Percentiles rank a stretch among this genome's conserved stretches.
Conservation (phyloP, 129 eudicot genomes). For the Artemisia tridentata region DNA sequence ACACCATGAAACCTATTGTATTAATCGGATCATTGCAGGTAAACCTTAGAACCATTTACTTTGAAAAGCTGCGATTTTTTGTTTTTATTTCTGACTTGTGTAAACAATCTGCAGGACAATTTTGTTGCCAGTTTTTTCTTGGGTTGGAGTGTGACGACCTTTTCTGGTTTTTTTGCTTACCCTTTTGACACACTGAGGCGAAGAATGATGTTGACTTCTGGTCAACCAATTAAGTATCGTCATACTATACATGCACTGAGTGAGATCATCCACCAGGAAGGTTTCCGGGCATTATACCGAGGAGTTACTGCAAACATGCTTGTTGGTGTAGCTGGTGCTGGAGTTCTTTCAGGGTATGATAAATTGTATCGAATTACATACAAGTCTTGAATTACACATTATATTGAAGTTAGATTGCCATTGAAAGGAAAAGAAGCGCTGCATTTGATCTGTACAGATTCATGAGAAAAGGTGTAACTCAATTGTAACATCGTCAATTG, state of each 20-base stretch:
- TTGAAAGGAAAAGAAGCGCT: not conserved
- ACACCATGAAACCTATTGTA: slow-evolving; percentile 82
- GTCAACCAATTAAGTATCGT: slow-evolving; percentile 72
- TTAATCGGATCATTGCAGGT: slow-evolving; percentile 85
- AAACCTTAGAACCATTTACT: not conserved
- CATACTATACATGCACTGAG: slow-evolving; percentile 61
- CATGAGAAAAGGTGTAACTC: slow-evolving; percentile 11
- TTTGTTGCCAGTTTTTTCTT: slow-evolving; percentile 80
- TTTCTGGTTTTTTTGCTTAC: slow-evolving; percentile 93
- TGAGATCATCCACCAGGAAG: slow-evolving; percentile 81
- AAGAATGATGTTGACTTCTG: slow-evolving; percentile 98
- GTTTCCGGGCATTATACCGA: slow-evolving; percentile 62
- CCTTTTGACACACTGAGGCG: slow-evolving; percentile 94
- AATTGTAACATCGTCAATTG: slow-evolving; percentile 9
- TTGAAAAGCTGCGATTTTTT: not conserved
- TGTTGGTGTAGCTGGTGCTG: slow-evolving; percentile 97
- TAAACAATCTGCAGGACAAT: slow-evolving; percentile 57
- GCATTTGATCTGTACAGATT: slow-evolving; percentile 32
- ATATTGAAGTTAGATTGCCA: slow-evolving; percentile 9
- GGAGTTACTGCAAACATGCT: slow-evolving; percentile 96
- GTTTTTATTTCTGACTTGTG: not conserved
- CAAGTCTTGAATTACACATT: slow-evolving; percentile 40
- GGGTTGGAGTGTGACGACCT: slow-evolving; percentile 94
- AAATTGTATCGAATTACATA: slow-evolving; percentile 56
- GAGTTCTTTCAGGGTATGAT: slow-evolving; percentile 97